These are phyloP conservation scores for Starmerella floricola DNA, from an alignment of 805 yeast species.

Conservation along the genomic window DNA sequence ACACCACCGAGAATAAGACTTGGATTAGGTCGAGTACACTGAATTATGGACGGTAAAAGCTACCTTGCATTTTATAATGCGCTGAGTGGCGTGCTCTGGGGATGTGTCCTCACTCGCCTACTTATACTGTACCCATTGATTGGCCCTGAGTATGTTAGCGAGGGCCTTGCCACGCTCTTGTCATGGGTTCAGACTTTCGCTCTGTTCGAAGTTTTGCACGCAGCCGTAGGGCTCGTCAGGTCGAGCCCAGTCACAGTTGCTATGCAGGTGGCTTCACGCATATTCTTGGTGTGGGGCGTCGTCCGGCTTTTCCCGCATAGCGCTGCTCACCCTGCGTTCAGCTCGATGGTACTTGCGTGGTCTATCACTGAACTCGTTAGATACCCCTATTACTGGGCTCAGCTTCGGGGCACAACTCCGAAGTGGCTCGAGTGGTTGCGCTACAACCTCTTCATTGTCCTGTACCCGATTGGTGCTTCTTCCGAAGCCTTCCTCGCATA, in stretches of 20 bases:
- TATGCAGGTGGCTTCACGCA: slow-evolving; percentile 78
- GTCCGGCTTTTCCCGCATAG: slow-evolving; percentile 63
- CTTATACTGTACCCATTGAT: slow-evolving; percentile 31
- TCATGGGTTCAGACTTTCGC: slow-evolving; percentile 70
- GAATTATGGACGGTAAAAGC: slow-evolving; percentile 2
- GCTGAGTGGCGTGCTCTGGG: slow-evolving; percentile 45
- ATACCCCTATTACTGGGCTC: slow-evolving; percentile 61
- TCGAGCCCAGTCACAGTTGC: slow-evolving; percentile 75
- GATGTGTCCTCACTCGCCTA: slow-evolving; percentile 37
- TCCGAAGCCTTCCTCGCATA: slow-evolving; percentile 64
- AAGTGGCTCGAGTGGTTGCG: slow-evolving; percentile 53
- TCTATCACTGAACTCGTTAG: slow-evolving; percentile 86
- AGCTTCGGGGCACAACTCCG: slow-evolving; percentile 53
- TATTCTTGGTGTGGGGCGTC: slow-evolving; percentile 72
- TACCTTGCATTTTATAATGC: slow-evolving; percentile 41
- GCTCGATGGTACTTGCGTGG: slow-evolving; percentile 72
- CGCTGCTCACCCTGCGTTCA: slow-evolving; percentile 43
- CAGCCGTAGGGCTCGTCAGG: slow-evolving; percentile 66
- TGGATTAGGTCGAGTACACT: too few relatives aligned
- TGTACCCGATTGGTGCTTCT: slow-evolving; percentile 88
- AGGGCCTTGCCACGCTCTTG: slow-evolving; percentile 44
- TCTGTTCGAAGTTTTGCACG: slow-evolving; percentile 64
- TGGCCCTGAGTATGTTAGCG: slow-evolving; percentile 59
- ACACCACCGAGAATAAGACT: too few relatives aligned
- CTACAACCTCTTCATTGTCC: slow-evolving; percentile 66